Base-by-base conservation (phyloP, 2,329 filamentous ascomycete species). In the Lachnellula cervina region DNA sequence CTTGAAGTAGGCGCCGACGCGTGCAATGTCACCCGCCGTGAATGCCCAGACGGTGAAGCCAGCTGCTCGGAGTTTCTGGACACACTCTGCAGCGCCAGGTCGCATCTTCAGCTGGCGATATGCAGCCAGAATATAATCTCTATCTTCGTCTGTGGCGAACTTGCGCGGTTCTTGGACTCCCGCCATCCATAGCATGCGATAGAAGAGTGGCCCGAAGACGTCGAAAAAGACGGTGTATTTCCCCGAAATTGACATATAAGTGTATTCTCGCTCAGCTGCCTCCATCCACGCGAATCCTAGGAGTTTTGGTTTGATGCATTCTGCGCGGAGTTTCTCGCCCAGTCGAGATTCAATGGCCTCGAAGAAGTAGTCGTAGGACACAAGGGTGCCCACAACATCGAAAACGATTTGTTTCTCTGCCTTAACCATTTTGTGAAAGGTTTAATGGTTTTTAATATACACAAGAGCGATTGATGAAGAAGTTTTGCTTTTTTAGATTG, bases 11-110 rank as follows among this genome's bases (percentile, higher is more conserved):
- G n/a, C n/a, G n/a, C n/a, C n/a, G n/a, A n/a, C n/a, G n/a, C n/a
- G n/a, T n/a, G n/a, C n/a, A n/a, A n/a, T n/a, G n/a, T 83, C 80
- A 1, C 76, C 80, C 0, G 77, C 76, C 0, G 80, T 82, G 25
- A 83, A 70, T 34, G 72, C 76, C 79, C 80, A 83, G 4, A 81
- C 73, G 0, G 75, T 77, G 57, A 80, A 82, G 0, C 79, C 76
- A 0, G 67, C 70, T 0, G 69, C 70, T 3, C 76, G 67, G 43
- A 83, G 64, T 21, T 69, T 72, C 44, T 69, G 60, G 40, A 79
- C 72, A 46, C 72, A 74, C 54, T 77, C 74, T 23, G 67, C 69
- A 1, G 70, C 66, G 0, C 75, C 77, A 3, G 71, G 66, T 1
- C 77, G 60, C 19, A 74, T 61, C 49, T 71, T 57, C 4, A 75